phyloP scores from a whole-genome alignment of 306 rosid species.

The Vigna hirtella region DNA sequence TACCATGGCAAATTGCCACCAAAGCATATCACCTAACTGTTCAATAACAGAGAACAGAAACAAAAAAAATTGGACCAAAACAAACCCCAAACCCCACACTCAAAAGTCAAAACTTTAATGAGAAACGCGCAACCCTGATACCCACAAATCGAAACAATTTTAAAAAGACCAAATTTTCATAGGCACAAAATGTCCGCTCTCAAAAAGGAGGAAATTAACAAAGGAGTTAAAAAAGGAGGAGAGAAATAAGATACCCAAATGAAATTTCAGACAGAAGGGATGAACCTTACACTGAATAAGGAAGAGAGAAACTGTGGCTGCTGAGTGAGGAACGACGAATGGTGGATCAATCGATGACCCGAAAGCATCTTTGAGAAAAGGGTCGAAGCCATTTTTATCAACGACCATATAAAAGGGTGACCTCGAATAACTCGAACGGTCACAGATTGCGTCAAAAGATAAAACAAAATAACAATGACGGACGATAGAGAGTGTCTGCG shows the following conservation, averaged over 20 bases:
- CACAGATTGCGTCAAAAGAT: constrained; percentile 1
- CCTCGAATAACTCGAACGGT: constrained; percentile 8
- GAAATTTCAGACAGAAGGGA: constrained; percentile 5
- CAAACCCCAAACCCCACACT: constrained; percentile 23
- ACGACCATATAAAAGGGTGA: constrained; percentile 27
- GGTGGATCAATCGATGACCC: constrained; percentile 61
- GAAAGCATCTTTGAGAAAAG: constrained; percentile 60
- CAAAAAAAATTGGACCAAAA: neutral
- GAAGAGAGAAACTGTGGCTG: constrained; percentile 63
- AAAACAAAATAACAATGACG: neutral
- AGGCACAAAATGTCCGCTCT: neutral
- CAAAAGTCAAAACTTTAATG: constrained; percentile 38
- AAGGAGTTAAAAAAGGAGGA: neutral
- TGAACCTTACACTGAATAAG: constrained; percentile 59
- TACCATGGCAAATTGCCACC: constrained; percentile 9
- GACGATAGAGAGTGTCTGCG: constrained; percentile 3
- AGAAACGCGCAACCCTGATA: constrained; percentile 9
- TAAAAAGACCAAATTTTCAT: constrained; percentile 23
- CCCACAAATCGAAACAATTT: constrained; percentile 29
- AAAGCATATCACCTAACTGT: constrained; percentile 29
- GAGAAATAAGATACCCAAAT: constrained; percentile 20
- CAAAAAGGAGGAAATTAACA: neutral
- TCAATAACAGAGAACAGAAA: constrained; percentile 20
- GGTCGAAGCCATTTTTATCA: constrained; percentile 62
- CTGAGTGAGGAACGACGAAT: constrained; percentile 50